These are phyloP conservation scores for Rhinocladiella mackenziei DNA, from an alignment of 2,329 filamentous ascomycete species.

Conservation along the genomic window DNA sequence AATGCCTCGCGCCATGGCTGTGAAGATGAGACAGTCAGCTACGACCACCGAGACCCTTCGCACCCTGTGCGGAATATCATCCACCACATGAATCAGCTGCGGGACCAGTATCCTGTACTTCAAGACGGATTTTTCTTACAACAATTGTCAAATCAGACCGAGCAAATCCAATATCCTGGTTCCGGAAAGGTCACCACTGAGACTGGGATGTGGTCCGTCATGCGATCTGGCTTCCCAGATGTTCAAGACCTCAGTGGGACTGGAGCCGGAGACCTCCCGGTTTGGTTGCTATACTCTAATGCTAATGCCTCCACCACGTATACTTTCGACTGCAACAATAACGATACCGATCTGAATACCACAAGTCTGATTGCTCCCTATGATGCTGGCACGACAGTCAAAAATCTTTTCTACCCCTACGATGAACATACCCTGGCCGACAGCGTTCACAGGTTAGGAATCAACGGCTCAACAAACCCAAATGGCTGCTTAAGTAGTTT, in stretches of 20 bases:
- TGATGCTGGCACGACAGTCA: constrained; percentile 51
- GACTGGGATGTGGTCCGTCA: constrained; percentile 58
- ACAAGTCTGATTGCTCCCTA: constrained; percentile 57
- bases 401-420: constrained; percentile 61
- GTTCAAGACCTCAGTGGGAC: constrained; percentile 48
- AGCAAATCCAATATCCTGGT: constrained; percentile 49
- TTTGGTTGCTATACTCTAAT: constrained; percentile 47
- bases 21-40: constrained; percentile 42
- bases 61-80: constrained; percentile 59
- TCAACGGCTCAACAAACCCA: constrained; percentile 45
- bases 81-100: constrained; percentile 60
- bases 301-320: constrained; percentile 50
- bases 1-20: constrained; percentile 54
- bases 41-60: constrained; percentile 61
- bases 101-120: constrained; percentile 53
- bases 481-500: constrained; percentile 56
- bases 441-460: constrained; percentile 45
- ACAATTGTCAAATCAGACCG: constrained; percentile 55
- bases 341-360: constrained; percentile 29
- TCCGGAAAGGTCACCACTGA: constrained; percentile 53
- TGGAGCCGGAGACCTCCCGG: constrained; percentile 38
- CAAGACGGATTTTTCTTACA: constrained; percentile 57
- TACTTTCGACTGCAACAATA: constrained; percentile 54
- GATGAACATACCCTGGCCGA: constrained; percentile 52
- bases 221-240: constrained; percentile 49